A percentile compares a stretch with the other conserved stretches of the same genome.
Evolutionary conservation across 2,329 filamentous ascomycete species (phyloP).

Genomic region (Botrytis hyacinthi): DNA sequence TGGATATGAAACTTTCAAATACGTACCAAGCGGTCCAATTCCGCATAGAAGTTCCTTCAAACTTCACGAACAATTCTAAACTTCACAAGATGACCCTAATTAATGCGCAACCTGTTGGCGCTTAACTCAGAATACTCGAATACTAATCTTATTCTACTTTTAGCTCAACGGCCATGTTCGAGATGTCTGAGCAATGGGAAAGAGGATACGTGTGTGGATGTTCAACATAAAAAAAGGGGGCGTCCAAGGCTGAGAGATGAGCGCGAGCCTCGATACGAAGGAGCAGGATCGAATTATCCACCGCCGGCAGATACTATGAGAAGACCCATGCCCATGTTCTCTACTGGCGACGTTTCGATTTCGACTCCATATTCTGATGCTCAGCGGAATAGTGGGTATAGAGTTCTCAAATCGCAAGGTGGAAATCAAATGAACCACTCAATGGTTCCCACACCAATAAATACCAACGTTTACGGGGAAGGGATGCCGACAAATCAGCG

Average conservation of each 20-base stretch:
- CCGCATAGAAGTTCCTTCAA: neutral
- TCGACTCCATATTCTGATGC: conserved; percentile 47
- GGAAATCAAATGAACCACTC: conserved; percentile 42
- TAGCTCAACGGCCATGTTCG: conserved; percentile 74
- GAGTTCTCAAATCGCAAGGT: conserved; percentile 54
- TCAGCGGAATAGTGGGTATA: conserved; percentile 48
- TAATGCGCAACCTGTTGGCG: neutral
- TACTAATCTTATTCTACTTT: conserved; percentile 26
- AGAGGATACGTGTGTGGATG: conserved; percentile 76
- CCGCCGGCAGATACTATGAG: conserved; percentile 38
- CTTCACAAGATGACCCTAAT: neutral
- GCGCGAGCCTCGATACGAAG: conserved; percentile 57
- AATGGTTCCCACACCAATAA: conserved; percentile 46
- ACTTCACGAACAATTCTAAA: neutral
- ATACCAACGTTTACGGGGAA: conserved; percentile 50
- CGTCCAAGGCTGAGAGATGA: conserved; percentile 75
- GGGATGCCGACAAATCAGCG: conserved; percentile 30
- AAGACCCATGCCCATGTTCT: conserved; percentile 52
- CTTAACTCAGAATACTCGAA: neutral
- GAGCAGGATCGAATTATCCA: conserved; percentile 34
- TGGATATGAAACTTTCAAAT: conserved; percentile 6
- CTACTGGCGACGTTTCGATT: conserved; percentile 43
- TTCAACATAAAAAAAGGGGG: conserved; percentile 82
- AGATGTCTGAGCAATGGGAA: conserved; percentile 77
- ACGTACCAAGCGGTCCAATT: no score